A percentile compares a stretch with the other conserved stretches of the same genome.
These are phyloP conservation scores for Erythrobasidium hasegawianum DNA, from an alignment of 1,284 basidiomycete species.

Conservation along the genomic window DNA sequence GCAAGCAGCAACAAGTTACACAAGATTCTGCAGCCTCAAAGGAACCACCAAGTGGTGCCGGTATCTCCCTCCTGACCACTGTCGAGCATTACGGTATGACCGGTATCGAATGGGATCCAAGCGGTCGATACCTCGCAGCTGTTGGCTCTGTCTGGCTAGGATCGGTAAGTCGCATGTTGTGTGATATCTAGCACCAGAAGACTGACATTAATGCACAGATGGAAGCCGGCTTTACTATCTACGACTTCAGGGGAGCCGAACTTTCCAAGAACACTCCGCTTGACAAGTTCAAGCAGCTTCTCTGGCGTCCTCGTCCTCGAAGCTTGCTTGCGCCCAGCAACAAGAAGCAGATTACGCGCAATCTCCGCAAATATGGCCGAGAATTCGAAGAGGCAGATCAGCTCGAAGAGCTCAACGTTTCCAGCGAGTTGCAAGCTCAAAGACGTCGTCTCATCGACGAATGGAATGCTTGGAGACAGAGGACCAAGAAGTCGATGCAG, in stretches of 20 bases:
- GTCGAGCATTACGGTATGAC: constrained; percentile 99
- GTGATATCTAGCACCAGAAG: constrained; percentile 9
- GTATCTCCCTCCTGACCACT: constrained; percentile 74
- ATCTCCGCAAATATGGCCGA: constrained; percentile 86
- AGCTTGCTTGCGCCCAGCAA: constrained; percentile 83
- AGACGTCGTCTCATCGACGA: constrained; percentile 91
- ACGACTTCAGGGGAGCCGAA: constrained; percentile 96
- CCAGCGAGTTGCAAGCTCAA: constrained; percentile 85
- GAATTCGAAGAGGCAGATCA: constrained; percentile 96
- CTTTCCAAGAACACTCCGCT: constrained; percentile 73
- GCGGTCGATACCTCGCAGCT: constrained; percentile 87
- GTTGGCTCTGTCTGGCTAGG: constrained; percentile 94
- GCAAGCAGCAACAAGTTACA: constrained; percentile 58
- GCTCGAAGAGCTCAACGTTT: constrained; percentile 88
- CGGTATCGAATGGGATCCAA: constrained; percentile 98
- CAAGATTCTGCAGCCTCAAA: constrained; percentile 63
- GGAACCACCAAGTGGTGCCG: constrained; percentile 58
- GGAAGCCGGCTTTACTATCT: constrained; percentile 93
- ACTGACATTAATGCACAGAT: constrained; percentile 56
- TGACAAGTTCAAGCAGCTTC: constrained; percentile 97
- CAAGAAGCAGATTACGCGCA: constrained; percentile 81
- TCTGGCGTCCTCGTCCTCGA: constrained; percentile 92
- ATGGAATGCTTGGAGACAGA: constrained; percentile 87
- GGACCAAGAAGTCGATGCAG: constrained; percentile 53
- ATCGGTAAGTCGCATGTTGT: constrained; percentile 60